Conservation (phyloP, 495 filamentous ascomycete species). For the Aspergillus bertholletiae region DNA sequence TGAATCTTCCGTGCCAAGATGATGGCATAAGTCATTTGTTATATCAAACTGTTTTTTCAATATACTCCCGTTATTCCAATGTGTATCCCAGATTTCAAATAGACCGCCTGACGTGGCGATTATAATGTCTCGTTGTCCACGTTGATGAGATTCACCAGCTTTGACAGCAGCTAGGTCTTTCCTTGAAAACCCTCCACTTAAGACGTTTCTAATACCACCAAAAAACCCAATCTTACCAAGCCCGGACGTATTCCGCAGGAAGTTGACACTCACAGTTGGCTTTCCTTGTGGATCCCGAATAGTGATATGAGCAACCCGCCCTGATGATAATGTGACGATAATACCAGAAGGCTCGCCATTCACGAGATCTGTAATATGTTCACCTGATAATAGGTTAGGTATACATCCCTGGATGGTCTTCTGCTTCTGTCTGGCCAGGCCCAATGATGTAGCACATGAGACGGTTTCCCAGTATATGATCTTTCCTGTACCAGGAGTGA, state of each 20-base stretch:
- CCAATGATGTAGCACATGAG: constrained; percentile 72
- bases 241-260: constrained; percentile 58
- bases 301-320: constrained; percentile 79
- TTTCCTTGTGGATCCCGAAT: constrained; percentile 82
- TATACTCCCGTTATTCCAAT: constrained; percentile 68
- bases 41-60: constrained; percentile 51
- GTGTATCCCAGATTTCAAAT: constrained; percentile 81
- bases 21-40: constrained; percentile 32
- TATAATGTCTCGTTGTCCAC: constrained; percentile 82
- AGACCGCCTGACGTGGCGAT: constrained; percentile 69
- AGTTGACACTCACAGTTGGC: constrained; percentile 69
- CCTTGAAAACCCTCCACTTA: constrained; percentile 61
- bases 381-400: constrained; percentile 69
- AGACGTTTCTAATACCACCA: constrained; percentile 67
- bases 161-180: constrained; percentile 76
- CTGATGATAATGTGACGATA: constrained; percentile 75
- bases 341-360: constrained; percentile 86
- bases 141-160: constrained; percentile 60
- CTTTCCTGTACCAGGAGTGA: constrained; percentile 78
- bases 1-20: constrained; percentile 13
- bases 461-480: constrained; percentile 95
- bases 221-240: constrained; percentile 58
- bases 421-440: constrained; percentile 71
- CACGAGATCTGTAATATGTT: constrained; percentile 70
- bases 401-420: constrained; percentile 72